These are phyloP conservation scores for Juglanconis oblonga DNA, from an alignment of 2,329 filamentous ascomycete genomes.

Conservation along the genomic window DNA sequence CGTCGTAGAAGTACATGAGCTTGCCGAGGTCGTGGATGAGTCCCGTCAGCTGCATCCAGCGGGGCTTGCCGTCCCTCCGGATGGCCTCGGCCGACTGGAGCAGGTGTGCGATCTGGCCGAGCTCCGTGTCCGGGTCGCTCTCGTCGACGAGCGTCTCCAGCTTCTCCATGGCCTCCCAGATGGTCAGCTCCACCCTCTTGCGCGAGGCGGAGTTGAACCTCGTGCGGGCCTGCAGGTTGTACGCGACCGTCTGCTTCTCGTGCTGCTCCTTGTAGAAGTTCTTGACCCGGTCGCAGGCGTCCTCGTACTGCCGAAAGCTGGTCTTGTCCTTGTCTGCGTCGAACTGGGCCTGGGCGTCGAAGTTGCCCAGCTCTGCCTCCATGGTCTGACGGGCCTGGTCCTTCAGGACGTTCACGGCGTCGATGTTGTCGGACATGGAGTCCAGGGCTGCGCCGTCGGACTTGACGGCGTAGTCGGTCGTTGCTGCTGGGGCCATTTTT, in stretches of 20 bases:
- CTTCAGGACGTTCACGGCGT: constrained; percentile 31
- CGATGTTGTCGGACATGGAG: constrained; percentile 33
- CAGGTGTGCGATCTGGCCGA: constrained; percentile 86
- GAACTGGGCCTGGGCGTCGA: constrained; percentile 25
- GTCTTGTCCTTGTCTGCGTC: constrained; percentile 33
- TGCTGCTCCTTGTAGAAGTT: constrained; percentile 77
- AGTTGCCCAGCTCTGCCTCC: constrained; percentile 11
- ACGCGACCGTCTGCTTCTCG: constrained; percentile 72
- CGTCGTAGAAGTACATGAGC: constrained; percentile 73
- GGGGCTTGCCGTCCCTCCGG: constrained; percentile 76
- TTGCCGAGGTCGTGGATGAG: constrained; percentile 80
- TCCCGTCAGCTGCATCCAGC: constrained; percentile 78
- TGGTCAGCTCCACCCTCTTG: constrained; percentile 66
- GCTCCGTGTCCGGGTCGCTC: constrained; percentile 82
- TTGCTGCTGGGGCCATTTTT: constrained; percentile 30
- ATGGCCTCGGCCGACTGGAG: constrained; percentile 88
- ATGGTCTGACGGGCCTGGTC: constrained; percentile 12
- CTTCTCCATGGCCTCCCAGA: constrained; percentile 92
- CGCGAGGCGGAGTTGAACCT: constrained; percentile 65
- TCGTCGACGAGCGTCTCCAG: constrained; percentile 89
- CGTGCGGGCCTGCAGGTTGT: constrained; percentile 79
- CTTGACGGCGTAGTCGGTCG: constrained; percentile 20
- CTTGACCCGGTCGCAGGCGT: constrained; percentile 80
- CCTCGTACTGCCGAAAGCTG: constrained; percentile 67
- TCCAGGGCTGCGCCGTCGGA: constrained; percentile 28